phyloP scores from a whole-genome alignment of 495 filamentous ascomycete species.

The Cladorrhinum samala region DNA sequence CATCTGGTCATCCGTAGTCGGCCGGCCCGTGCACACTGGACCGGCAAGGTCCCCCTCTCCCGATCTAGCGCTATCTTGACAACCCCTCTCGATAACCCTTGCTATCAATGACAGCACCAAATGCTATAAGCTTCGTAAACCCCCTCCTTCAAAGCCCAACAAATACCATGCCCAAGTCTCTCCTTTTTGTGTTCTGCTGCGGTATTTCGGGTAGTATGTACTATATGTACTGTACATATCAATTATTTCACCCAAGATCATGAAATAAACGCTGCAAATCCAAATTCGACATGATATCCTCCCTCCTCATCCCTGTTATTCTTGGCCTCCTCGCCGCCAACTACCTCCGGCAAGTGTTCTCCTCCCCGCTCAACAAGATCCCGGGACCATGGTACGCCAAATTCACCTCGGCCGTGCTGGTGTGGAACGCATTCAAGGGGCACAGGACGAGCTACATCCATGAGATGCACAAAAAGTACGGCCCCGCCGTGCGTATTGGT shows the following conservation, averaged over 20 bases:
- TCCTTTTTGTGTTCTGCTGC: too few species aligned
- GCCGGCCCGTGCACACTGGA: background rate
- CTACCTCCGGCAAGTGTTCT: constrained; percentile 18
- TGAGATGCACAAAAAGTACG: constrained; percentile 48
- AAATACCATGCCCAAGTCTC: too few species aligned
- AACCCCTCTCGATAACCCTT: too few species aligned
- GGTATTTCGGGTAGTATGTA: too few species aligned
- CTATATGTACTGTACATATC: too few species aligned
- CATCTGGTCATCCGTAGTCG: too few species aligned
- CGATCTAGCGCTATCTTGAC: background rate
- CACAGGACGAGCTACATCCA: constrained; percentile 52
- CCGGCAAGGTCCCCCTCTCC: background rate
- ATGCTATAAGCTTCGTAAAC: too few species aligned
- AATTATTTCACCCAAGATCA: background rate
- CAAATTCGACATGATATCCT: constrained; percentile 20
- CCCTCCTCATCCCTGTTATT: constrained; percentile 14
- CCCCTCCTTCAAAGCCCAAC: too few species aligned
- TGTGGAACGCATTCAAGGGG: constrained; percentile 51
- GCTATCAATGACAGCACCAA: too few species aligned
- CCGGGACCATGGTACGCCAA: constrained; percentile 50
- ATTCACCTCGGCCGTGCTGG: constrained; percentile 48
- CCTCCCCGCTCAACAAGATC: constrained; percentile 39
- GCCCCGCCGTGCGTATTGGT: constrained; percentile 50
- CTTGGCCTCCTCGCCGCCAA: constrained; percentile 14
- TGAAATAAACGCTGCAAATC: too few species aligned